Base-by-base conservation (phyloP, 2,329 filamentous ascomycete genomes). In the Trichophyton schoenleinii region DNA sequence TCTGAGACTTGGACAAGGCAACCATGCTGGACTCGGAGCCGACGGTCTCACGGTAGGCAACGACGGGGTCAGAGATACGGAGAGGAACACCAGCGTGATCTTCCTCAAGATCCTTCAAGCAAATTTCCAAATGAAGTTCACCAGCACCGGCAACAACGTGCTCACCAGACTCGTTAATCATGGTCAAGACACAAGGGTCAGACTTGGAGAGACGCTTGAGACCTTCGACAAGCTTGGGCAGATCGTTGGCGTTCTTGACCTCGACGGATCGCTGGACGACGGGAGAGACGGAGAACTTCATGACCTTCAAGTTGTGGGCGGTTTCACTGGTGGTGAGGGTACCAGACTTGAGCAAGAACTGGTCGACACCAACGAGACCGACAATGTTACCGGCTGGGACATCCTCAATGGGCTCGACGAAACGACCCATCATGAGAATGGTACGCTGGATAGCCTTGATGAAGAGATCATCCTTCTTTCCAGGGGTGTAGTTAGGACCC, bases 311-410 rank as follows among this genome's bases (percentile, higher is more conserved):
- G 87, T 99, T 99, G 88, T 99, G 94, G 77, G 94, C 92, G 68
- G 90, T 95, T 70, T 99, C 94, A 76, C 84, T 87, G 77, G 92
- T 97, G 80, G 91, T 96, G 72, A 99, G 88, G 74, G 94, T 99
- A 88, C 94, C 94, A 77, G 94, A 97, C 88, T 99, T 99, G 83
- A 99, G 91, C 84, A 99, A 84, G 89, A 97, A 99, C 86, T 99
- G 94, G 78, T 99, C 94, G 72, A 99, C 90, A 87, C 94, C 94
- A 75, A 99, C 94, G 73, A 99, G 85, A 85, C 94, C 94, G 73
- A 96, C 87, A 83, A 99, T 97, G 88, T 99, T 99, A 86, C 94
- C 94, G 70, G 94, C 92, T 71, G 94, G 94, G 77, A 97, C 92
- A 82, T 97, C 91, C 77, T 97, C 91, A 72, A 99, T 97, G 76